These are phyloP conservation scores for Huntiella bhutanensis DNA, from an alignment of 2,329 filamentous ascomycete species.

Conservation along the genomic window DNA sequence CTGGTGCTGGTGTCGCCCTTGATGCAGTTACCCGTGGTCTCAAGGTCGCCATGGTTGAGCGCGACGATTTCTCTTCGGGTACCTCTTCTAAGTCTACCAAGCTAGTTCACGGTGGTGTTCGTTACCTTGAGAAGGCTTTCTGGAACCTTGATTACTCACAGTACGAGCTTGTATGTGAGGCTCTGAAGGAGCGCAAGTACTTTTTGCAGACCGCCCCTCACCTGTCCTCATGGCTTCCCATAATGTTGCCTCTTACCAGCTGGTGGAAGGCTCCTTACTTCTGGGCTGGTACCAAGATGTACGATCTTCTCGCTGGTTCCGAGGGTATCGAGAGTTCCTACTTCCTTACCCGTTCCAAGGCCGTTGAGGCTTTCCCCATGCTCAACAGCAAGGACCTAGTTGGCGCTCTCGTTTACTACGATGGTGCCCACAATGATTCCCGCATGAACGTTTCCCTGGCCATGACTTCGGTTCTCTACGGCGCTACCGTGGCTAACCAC, in stretches of 20 bases:
- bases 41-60: conserved; percentile 52
- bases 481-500: conserved; percentile 66
- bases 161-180: conserved; percentile 52
- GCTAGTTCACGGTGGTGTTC: conserved; percentile 56
- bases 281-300: conserved; percentile 61
- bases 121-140: conserved; percentile 57
- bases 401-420: conserved; percentile 76
- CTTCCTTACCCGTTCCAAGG: conserved; percentile 72
- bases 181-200: conserved; percentile 55
- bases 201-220: conserved; percentile 59
- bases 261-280: conserved; percentile 67
- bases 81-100: conserved; percentile 63
- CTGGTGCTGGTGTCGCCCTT: conserved; percentile 50
- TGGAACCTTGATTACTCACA: conserved; percentile 60
- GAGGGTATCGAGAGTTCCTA: conserved; percentile 82
- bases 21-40: conserved; percentile 54
- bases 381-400: conserved; percentile 60
- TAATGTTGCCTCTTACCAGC: conserved; percentile 56
- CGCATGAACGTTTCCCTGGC: conserved; percentile 81
- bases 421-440: conserved; percentile 82
- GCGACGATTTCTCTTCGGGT: conserved; percentile 55
- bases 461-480: conserved; percentile 77
- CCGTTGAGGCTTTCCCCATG: conserved; percentile 77
- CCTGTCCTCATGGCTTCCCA: conserved; percentile 53
- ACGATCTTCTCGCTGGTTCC: conserved; percentile 67